These are phyloP conservation scores for Blepharisma stoltei DNA, from an alignment of 73 alveolate species.

Conservation along the genomic window DNA sequence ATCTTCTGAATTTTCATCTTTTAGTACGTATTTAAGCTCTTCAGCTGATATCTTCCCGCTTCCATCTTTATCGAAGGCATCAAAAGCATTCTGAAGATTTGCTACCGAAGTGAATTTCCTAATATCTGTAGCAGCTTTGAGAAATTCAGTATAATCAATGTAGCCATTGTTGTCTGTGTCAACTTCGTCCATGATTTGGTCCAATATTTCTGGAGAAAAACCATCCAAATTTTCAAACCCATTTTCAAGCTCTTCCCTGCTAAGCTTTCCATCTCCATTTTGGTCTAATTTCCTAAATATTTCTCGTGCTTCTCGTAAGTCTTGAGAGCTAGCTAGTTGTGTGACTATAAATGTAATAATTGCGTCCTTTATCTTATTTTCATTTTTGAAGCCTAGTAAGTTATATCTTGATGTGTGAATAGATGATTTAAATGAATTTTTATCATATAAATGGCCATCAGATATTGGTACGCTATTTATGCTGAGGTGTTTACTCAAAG, in stretches of 20 bases:
- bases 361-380: background rate
- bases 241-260: background rate
- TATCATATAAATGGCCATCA: no score
- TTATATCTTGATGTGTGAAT: background rate
- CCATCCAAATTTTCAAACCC: no score
- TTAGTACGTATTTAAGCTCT: background rate
- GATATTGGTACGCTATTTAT: background rate
- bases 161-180: background rate
- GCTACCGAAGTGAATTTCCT: background rate
- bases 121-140: background rate
- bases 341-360: background rate
- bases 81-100: background rate
- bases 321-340: background rate
- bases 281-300: background rate
- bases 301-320: background rate
- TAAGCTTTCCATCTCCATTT: background rate
- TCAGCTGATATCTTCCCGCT: background rate
- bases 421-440: background rate
- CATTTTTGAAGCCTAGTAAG: no score
- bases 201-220: background rate
- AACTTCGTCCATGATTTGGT: background rate
- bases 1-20: background rate
- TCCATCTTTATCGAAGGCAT: constrained; percentile 6
- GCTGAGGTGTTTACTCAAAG: no score
- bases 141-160: constrained; percentile 13